Conservation (phyloP, 371 early-diverging fungal species). For the Apophysomyces ossiformis region DNA sequence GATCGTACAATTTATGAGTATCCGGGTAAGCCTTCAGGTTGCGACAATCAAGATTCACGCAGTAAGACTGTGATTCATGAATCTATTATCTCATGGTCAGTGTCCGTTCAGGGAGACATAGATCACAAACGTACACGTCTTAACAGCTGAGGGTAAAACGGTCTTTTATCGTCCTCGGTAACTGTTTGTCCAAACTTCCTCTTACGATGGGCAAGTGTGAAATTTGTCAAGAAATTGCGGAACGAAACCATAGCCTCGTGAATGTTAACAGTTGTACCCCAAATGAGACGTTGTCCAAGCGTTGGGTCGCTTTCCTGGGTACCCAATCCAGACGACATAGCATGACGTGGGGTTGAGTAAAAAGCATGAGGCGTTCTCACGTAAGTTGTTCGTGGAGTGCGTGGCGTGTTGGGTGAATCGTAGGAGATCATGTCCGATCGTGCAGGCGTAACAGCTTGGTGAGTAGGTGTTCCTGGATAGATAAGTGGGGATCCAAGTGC, state of each 20-base stretch:
- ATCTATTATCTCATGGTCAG: constrained; percentile 38
- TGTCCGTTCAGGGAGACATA: neutral
- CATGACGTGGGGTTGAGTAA: constrained; percentile 18
- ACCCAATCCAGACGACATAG: constrained; percentile 26
- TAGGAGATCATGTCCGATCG: constrained; percentile 24
- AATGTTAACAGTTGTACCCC: constrained; percentile 99
- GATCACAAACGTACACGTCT: constrained; percentile 16
- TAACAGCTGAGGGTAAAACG: constrained; percentile 76
- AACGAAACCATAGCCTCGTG: constrained; percentile 91
- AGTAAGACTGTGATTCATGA: constrained; percentile 57
- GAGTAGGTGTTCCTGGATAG: constrained; percentile 49
- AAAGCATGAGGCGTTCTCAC: constrained; percentile 40
- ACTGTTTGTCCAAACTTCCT: constrained; percentile 36
- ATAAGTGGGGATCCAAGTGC: constrained; percentile 43
- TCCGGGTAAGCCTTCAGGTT: constrained; percentile 80
- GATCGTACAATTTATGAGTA: constrained; percentile 74
- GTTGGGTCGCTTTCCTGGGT: constrained; percentile 55
- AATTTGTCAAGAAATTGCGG: constrained; percentile 86
- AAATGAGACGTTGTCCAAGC: constrained; percentile 74
- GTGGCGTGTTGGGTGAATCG: constrained; percentile 34
- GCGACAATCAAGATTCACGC: constrained; percentile 89
- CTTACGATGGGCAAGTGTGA: constrained; percentile 70
- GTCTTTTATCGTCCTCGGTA: constrained; percentile 55
- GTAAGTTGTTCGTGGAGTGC: constrained; percentile 42
- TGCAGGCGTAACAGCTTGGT: neutral